phyloP scores from a whole-genome alignment of 495 filamentous ascomycete genomes.

The Patellaria atrata region DNA sequence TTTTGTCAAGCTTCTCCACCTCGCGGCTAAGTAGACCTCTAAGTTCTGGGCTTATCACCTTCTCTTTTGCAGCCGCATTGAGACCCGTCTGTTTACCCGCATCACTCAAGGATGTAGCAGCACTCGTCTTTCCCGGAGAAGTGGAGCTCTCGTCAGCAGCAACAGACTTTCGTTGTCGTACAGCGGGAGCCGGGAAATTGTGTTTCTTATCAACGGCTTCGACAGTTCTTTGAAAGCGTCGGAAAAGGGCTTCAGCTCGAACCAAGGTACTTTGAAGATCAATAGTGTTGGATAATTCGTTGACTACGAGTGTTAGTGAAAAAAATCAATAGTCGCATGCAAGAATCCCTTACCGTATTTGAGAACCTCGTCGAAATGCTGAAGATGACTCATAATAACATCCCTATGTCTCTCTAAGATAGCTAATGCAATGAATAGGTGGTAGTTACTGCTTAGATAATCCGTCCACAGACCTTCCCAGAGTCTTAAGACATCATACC shows the following conservation, averaged over 20 bases:
- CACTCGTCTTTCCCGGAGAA: constrained; percentile 9
- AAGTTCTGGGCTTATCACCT: constrained; percentile 70
- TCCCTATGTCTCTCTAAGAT: constrained; percentile 91
- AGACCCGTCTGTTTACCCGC: constrained; percentile 23
- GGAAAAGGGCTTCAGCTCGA: constrained; percentile 76
- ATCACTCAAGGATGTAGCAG: constrained; percentile 15
- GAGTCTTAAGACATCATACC: constrained; percentile 68
- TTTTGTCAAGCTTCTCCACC: constrained; percentile 46
- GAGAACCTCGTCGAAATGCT: constrained; percentile 90
- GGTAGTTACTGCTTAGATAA: constrained; percentile 73
- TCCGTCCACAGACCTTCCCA: constrained; percentile 97
- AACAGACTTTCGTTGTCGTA: constrained; percentile 34
- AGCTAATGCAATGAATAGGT: constrained; percentile 84
- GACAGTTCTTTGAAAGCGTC: constrained; percentile 70
- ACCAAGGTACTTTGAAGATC: constrained; percentile 73
- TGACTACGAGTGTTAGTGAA: constrained; percentile 41
- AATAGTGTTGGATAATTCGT: constrained; percentile 86
- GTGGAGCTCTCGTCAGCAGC: constrained; percentile 17
- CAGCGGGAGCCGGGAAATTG: constrained; percentile 53
- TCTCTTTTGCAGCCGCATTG: constrained; percentile 33
- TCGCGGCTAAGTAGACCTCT: constrained; percentile 59
- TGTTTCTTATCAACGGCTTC: constrained; percentile 79
- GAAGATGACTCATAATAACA: constrained; percentile 88
- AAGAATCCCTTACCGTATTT: constrained; percentile 63
- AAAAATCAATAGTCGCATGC: background rate